Conservation (phyloP, 148 eudicot species). For the Arbutus unedo region DNA sequence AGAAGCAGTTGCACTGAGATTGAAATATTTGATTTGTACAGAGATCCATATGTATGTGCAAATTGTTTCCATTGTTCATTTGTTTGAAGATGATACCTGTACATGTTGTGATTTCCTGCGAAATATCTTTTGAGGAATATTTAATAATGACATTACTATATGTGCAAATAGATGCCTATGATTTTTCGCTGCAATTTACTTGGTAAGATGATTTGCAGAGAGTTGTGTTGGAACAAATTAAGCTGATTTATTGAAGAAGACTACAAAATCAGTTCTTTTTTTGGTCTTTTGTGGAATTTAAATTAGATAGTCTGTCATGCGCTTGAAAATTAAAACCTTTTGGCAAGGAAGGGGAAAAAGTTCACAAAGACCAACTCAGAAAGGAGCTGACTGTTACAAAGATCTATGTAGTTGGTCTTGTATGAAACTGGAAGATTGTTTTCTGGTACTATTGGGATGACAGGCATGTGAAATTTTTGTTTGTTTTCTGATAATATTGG, state of each 20-base stretch:
- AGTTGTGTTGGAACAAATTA: neutral
- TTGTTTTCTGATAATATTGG: neutral
- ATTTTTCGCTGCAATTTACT: too few species aligned
- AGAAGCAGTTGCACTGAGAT: too few species aligned
- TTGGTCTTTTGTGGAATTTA: neutral
- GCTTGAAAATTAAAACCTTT: neutral
- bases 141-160: too few species aligned
- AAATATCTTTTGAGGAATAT: too few species aligned
- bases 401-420: neutral
- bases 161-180: too few species aligned
- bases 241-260: neutral
- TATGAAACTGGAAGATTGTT: neutral
- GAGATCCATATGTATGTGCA: too few species aligned
- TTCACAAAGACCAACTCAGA: neutral
- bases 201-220: too few species aligned
- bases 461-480: conserved; percentile 69
- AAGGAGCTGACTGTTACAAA: neutral
- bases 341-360: neutral
- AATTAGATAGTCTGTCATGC: neutral
- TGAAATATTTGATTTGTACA: too few species aligned
- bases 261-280: neutral
- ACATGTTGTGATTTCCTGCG: too few species aligned
- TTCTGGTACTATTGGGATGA: neutral
- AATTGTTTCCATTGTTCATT: too few species aligned
- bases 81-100: too few species aligned